Base-by-base conservation (phyloP, 1,139 yeast species). In the Wickerhamiella pararugosa region DNA sequence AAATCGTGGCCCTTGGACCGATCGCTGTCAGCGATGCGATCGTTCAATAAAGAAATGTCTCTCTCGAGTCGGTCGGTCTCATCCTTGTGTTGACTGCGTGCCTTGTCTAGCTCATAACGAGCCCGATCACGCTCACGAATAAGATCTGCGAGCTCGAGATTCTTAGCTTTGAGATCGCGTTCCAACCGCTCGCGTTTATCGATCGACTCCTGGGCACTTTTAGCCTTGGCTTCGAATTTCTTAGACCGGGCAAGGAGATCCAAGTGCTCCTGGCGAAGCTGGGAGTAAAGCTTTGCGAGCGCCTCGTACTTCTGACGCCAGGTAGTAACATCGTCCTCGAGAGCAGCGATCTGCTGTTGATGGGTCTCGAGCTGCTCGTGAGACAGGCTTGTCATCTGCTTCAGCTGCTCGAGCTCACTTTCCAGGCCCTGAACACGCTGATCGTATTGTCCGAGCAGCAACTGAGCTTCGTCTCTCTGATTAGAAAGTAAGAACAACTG, bases 251-350 rank as follows among this genome's bases (percentile, higher is more conserved):
- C 71, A 53, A 87, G 69, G 48, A 86, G 64, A 49, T 79, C 82
- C 56, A 87, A 69, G 59, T 87, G 96, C 59, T 87, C 96, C 61
- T 83, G 93, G 54, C 96, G 79, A 51, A 87, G 69, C 60, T 86
- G 95, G 2, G 94, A 79, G 58, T 87, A 87, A 48, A 87, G 67
- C 56, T 84, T 83, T 5, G 96, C 96, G 51, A 87, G 69, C 0
- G 93, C 75, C 56, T 86, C 95, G 60, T 87, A 87, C 62, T 87
- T 87, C 45, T 73, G 75, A 47, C 83, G 76, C 95, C 95, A 86
- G 48, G 76, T 71, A 32, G 64, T 66, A 37, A 81, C 71, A 60
- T 84, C 94, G 43, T 82, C 92, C 55, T 81, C 87, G 44, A 82
- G 60, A 45, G 73, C 70, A 37, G 65, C 69, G 43, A 81, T 66